Base-by-base conservation (phyloP, 129 eudicot species). In the Kitagawia praeruptora region DNA sequence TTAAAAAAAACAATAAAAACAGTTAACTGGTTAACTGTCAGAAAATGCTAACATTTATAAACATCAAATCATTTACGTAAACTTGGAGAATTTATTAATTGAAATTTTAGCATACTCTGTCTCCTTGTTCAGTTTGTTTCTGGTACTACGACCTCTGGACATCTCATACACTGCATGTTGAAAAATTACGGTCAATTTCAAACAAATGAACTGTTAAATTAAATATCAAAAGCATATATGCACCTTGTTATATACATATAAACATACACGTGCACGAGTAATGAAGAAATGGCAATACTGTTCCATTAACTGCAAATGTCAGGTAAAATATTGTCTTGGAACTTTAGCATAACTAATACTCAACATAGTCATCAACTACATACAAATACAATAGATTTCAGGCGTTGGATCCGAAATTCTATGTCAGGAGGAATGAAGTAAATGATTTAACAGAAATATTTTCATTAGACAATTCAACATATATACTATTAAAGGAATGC, bases 101-200 rank as follows among this genome's bases (percentile, higher is more conserved):
- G 28, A 2, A 63, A 0, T 63, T 63, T 70, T 46, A 46, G 37
- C 96, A 82, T 90, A 96, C 99, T 96, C 99, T 49, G 80, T 81
- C 85, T 96, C 97, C 87, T 81, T 73, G 91, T 77, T 90, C 78
- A 92, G 83, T 86, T 89, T 90, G 78, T 86, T 82, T 85, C 97
- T 87, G 80, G 91, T 81, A 80, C 51, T 81, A 80, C 51, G 84
- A 85, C 93, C 87, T 84, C 86, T 93, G 82, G 89, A 84, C 82
- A 96, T 91, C 89, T 96, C 97, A 84, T 69, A 86, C 74, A 90
- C 98, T 1, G 88, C 97, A 97, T 91, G 88, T 82, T 39, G 72
- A 53, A 19, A 53, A 19, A 8, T 69, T 76, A 45, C 70, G 58
- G 77, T 15, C 77, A 44, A 23, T 58, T 58, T n/a, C 67, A n/a